Conservation (phyloP, 495 filamentous ascomycete species). For the Hypoxylon crocopeplum region DNA sequence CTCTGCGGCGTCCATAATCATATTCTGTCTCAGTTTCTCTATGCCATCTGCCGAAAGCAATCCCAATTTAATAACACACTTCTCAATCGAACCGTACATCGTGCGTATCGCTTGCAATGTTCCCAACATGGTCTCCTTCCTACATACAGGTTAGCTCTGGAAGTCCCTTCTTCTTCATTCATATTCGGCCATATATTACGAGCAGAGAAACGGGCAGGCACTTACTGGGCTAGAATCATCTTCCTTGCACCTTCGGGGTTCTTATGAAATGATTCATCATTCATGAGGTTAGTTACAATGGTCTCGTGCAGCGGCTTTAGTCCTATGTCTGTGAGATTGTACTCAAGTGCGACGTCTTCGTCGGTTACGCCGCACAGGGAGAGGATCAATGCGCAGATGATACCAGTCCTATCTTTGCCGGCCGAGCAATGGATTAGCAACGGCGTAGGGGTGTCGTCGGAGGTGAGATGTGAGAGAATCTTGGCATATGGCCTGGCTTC, state of each 20-base stretch:
- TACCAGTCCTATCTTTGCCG: conserved; percentile 66
- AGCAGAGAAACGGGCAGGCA: conserved; percentile 11
- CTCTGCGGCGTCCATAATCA: conserved; percentile 43
- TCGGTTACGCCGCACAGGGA: conserved; percentile 58
- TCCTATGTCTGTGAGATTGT: conserved; percentile 61
- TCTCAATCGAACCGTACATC: conserved; percentile 60
- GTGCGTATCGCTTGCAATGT: conserved; percentile 55
- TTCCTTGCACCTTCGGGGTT: conserved; percentile 51
- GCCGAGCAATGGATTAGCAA: conserved; percentile 66
- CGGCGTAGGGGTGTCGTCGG: conserved; percentile 36
- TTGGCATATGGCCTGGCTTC: conserved; percentile 38
- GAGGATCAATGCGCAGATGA: conserved; percentile 63
- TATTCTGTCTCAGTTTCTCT: conserved; percentile 50
- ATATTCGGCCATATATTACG: not conserved
- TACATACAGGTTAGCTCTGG: conserved; percentile 22
- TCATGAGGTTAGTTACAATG: conserved; percentile 49
- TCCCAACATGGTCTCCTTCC: conserved; percentile 57
- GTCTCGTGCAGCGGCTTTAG: conserved; percentile 44
- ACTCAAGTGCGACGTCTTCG: conserved; percentile 63
- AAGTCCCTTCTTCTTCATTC: not conserved
- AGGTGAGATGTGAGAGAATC: conserved; percentile 45
- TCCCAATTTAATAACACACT: conserved; percentile 55
- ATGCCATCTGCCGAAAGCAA: conserved; percentile 56
- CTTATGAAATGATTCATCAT: conserved; percentile 45
- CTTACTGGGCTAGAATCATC: conserved; percentile 55